Evolutionary conservation across 1,284 basidiomycete species (phyloP).

Genomic region (Moesziomyces sp.): DNA sequence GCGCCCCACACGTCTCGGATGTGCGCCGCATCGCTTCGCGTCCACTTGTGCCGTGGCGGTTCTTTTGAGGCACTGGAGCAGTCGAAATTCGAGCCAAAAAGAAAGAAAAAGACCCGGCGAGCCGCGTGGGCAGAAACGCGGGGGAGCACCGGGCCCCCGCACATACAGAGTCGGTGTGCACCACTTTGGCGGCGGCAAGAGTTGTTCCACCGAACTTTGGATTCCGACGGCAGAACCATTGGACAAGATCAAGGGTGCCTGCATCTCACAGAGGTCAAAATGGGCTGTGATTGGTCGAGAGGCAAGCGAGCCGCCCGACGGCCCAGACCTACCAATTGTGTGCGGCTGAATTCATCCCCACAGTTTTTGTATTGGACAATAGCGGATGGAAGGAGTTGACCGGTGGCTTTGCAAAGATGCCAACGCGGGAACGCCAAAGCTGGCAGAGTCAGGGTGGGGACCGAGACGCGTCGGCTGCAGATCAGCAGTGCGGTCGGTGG

Average conservation of each 20-base stretch:
- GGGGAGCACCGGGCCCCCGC: background rate
- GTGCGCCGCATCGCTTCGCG: background rate
- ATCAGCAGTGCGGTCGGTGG: background rate
- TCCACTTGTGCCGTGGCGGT: background rate
- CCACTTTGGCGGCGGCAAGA: background rate
- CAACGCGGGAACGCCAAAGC: no score
- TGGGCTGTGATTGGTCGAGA: background rate
- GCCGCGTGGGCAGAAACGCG: background rate
- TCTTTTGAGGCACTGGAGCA: background rate
- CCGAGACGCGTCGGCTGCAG: no score
- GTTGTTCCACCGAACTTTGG: background rate
- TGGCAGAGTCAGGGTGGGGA: no score
- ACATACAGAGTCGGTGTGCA: background rate
- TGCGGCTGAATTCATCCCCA: background rate
- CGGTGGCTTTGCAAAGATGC: no score
- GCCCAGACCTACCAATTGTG: background rate
- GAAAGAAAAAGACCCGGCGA: no score
- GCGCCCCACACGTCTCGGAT: background rate
- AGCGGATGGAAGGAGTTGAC: no score
- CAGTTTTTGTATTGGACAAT: no score
- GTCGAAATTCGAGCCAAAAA: background rate
- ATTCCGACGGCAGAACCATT: background rate
- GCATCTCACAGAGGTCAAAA: no score
- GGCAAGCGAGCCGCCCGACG: background rate
- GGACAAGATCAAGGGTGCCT: background rate